These are phyloP conservation scores for Teratosphaeria pseudoeucalypti DNA, from an alignment of 2,329 filamentous ascomycete genomes.

Conservation along the genomic window DNA sequence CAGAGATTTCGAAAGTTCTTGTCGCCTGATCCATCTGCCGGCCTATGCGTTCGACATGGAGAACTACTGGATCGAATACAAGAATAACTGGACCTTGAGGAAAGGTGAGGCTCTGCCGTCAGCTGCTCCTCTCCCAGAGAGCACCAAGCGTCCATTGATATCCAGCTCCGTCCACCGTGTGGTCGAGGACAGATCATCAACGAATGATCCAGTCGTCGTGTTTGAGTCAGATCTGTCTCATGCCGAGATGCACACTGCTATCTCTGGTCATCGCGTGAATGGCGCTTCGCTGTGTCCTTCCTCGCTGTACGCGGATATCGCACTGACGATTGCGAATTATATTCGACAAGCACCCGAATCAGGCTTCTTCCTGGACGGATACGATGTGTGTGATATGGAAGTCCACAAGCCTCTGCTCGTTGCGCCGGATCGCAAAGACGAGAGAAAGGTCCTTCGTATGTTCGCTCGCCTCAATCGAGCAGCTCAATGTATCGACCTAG, in stretches of 20 bases:
- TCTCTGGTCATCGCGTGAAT: slow-evolving; percentile 33
- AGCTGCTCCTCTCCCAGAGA: background rate
- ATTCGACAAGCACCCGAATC: slow-evolving; percentile 6
- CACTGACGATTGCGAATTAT: slow-evolving; percentile 24
- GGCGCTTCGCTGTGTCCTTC: slow-evolving; percentile 30
- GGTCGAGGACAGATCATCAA: background rate
- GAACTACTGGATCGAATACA: slow-evolving; percentile 29
- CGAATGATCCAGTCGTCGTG: background rate
- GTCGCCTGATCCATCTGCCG: slow-evolving; percentile 44
- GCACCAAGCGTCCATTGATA: background rate
- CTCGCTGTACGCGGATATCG: slow-evolving; percentile 28
- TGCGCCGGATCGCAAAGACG: background rate
- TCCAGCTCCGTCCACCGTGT: background rate
- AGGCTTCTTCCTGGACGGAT: background rate
- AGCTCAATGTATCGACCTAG: background rate
- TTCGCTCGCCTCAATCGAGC: background rate
- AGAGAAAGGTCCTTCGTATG: background rate
- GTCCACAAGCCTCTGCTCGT: background rate
- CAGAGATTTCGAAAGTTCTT: slow-evolving; percentile 35
- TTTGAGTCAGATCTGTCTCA: background rate
- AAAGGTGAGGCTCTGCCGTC: slow-evolving; percentile 8
- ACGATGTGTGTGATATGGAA: background rate
- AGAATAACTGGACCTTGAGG: slow-evolving; percentile 22
- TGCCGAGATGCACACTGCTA: background rate
- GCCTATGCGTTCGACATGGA: slow-evolving; percentile 26